A percentile compares a stretch with the other conserved stretches of the same genome.
Conservation (phyloP, 345 rosid genomes). For the Gossypium rotundifolium region DNA sequence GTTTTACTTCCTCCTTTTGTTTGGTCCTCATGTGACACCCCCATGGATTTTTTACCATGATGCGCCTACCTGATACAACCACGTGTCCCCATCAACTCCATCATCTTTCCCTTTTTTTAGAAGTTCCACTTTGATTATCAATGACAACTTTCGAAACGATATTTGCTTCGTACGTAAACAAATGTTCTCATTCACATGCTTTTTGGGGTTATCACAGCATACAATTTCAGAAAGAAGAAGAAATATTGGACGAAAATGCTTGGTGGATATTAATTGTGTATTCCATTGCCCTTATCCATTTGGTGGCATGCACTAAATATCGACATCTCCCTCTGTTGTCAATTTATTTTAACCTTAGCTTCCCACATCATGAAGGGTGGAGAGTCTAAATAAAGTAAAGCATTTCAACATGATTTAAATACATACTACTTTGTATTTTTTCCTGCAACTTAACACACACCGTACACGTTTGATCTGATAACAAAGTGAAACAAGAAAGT, state of each 20-base stretch:
- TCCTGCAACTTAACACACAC: background rate
- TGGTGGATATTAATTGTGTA: background rate
- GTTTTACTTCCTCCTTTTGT: background rate
- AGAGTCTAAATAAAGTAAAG: too few species aligned
- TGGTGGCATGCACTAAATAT: too few species aligned
- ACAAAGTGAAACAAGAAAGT: background rate
- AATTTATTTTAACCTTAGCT: too few species aligned
- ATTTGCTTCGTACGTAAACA: background rate
- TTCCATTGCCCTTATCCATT: background rate
- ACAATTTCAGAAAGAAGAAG: background rate
- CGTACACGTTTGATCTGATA: background rate
- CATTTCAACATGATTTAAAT: too few species aligned
- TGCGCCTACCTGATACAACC: background rate
- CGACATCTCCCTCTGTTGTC: too few species aligned
- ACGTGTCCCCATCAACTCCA: background rate
- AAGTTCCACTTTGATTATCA: background rate
- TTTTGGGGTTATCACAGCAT: background rate
- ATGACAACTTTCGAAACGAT: background rate
- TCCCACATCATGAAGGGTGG: too few species aligned
- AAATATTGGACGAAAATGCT: background rate
- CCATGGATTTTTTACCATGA: background rate
- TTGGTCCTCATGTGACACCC: background rate
- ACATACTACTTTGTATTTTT: too few species aligned
- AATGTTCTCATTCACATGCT: background rate
- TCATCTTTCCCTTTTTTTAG: background rate